Evolutionary conservation across 148 eudicot genomes (phyloP).

Genomic region (Gaultheria prostrata): DNA sequence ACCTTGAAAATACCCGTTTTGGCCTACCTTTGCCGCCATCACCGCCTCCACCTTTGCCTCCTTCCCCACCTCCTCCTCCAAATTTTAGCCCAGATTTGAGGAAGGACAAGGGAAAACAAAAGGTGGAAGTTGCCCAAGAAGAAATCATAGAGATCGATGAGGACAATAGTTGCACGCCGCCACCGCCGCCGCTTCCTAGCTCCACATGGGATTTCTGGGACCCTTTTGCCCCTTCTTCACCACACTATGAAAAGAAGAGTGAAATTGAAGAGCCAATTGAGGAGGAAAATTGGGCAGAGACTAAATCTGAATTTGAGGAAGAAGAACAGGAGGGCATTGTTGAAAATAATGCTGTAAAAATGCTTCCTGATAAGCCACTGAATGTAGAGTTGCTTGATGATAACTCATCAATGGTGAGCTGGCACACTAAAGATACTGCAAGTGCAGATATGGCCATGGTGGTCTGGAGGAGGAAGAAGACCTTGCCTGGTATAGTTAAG

Average conservation of each 20-base stretch:
- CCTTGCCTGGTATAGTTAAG: constrained; percentile 52
- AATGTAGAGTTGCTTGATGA: constrained; percentile 39
- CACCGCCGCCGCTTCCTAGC: constrained; percentile 49
- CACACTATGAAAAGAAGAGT: constrained; percentile 27
- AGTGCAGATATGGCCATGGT: constrained; percentile 59
- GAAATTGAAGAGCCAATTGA: constrained; percentile 40
- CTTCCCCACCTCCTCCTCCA: constrained; percentile 86
- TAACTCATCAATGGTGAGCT: constrained; percentile 40
- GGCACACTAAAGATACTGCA: constrained; percentile 40
- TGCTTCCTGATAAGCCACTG: constrained; percentile 21
- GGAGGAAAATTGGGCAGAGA: constrained; percentile 81
- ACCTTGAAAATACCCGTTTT: constrained; percentile 42
- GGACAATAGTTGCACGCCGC: constrained; percentile 42
- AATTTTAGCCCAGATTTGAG: constrained; percentile 61
- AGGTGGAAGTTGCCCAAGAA: constrained; percentile 33
- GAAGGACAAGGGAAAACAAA: constrained; percentile 23
- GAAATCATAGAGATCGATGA: constrained; percentile 47
- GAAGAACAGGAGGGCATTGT: constrained; percentile 36
- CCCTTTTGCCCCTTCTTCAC: constrained; percentile 40
- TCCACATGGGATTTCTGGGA: constrained; percentile 51
- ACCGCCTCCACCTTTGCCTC: constrained; percentile 70
- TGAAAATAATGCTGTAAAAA: constrained; percentile 20
- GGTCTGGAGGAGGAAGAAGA: constrained; percentile 55
- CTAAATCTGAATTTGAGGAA: constrained; percentile 58
- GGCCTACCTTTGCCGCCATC: constrained; percentile 43